A percentile compares a stretch with the other conserved stretches of the same genome.
Evolutionary conservation across 495 filamentous ascomycete genomes (phyloP).

Genomic region (Tetracladium marchalianum): DNA sequence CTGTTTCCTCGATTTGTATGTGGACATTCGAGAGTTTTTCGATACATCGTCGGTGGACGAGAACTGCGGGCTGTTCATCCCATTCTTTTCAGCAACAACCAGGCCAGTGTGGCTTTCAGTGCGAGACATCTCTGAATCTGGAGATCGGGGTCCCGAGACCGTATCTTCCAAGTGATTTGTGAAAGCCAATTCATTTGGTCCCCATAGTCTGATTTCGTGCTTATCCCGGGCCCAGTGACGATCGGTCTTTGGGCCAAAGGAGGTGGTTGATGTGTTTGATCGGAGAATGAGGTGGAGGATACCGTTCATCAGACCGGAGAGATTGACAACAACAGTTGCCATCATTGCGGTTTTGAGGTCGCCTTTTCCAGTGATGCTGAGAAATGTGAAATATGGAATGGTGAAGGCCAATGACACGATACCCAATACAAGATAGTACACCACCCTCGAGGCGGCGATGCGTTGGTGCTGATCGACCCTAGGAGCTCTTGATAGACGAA

Average conservation of each 20-base stretch:
- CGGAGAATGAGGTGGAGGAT: slow-evolving; percentile 27
- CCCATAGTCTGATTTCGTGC: slow-evolving; percentile 21
- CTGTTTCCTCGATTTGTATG: not conserved
- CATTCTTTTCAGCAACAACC: slow-evolving; percentile 11
- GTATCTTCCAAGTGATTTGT: slow-evolving; percentile 16
- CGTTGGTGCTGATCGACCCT: slow-evolving; percentile 23
- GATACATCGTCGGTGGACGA: not conserved
- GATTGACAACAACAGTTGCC: slow-evolving; percentile 27
- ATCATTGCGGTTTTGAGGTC: slow-evolving; percentile 22
- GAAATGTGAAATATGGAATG: slow-evolving; percentile 23
- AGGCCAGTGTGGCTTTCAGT: slow-evolving; percentile 9
- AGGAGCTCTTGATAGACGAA: slow-evolving; percentile 15
- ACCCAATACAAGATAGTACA: slow-evolving; percentile 26
- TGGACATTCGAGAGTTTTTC: not conserved
- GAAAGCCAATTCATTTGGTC: slow-evolving; percentile 21
- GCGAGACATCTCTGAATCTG: not conserved
- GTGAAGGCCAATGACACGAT: slow-evolving; percentile 21
- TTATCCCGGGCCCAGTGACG: slow-evolving; percentile 11
- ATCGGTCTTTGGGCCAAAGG: slow-evolving; percentile 19
- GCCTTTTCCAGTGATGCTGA: slow-evolving; percentile 2
- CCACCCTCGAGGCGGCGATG: slow-evolving; percentile 27
- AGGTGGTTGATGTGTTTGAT: slow-evolving; percentile 23
- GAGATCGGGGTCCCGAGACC: slow-evolving; percentile 10
- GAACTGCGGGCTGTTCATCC: slow-evolving; percentile 1
- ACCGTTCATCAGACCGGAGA: slow-evolving; percentile 24